Percentiles rank a stretch among this genome's conserved stretches.
Conservation (phyloP, 2,329 filamentous ascomycete species). For the Dactylellina sp. region DNA sequence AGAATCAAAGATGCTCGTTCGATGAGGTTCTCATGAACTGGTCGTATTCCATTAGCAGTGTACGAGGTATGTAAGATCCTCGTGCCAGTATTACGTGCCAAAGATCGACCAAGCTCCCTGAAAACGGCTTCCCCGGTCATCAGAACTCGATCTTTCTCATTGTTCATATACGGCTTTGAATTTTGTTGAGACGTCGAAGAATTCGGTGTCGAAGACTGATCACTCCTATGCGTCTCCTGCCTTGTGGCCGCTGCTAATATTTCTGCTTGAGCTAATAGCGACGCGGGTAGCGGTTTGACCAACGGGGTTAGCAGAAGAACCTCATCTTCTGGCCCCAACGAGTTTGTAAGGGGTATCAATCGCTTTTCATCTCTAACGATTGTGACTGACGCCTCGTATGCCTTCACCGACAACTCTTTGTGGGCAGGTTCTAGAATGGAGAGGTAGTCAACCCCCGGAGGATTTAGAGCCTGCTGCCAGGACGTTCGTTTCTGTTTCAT, state of each 20-base stretch:
- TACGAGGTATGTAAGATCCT: conserved; percentile 89
- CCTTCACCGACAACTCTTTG: conserved; percentile 81
- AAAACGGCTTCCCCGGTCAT: conserved; percentile 96
- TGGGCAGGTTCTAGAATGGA: conserved; percentile 86
- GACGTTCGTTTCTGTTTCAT: conserved; percentile 90
- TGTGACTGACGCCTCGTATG: conserved; percentile 92
- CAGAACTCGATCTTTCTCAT: conserved; percentile 69
- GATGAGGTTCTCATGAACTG: conserved; percentile 74
- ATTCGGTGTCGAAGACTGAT: conserved; percentile 67
- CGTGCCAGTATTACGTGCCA: conserved; percentile 85
- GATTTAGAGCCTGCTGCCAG: conserved; percentile 91
- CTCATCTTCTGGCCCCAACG: conserved; percentile 56
- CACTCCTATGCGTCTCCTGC: conserved; percentile 54
- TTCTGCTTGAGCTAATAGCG: conserved; percentile 51
- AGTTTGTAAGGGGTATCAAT: conserved; percentile 74
- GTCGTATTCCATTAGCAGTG: conserved; percentile 74
- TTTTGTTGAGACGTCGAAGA: conserved; percentile 44
- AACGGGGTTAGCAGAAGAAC: conserved; percentile 71
- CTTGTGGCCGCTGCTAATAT: conserved; percentile 19
- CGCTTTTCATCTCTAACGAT: conserved; percentile 91
- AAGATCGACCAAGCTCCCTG: conserved; percentile 83
- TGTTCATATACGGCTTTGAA: conserved; percentile 35
- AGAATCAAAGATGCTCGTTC: conserved; percentile 71
- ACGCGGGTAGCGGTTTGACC: conserved; percentile 65
- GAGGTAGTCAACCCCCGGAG: conserved; percentile 76